Conservation (phyloP, 805 yeast species). For the Cyberlindnera maritima region DNA sequence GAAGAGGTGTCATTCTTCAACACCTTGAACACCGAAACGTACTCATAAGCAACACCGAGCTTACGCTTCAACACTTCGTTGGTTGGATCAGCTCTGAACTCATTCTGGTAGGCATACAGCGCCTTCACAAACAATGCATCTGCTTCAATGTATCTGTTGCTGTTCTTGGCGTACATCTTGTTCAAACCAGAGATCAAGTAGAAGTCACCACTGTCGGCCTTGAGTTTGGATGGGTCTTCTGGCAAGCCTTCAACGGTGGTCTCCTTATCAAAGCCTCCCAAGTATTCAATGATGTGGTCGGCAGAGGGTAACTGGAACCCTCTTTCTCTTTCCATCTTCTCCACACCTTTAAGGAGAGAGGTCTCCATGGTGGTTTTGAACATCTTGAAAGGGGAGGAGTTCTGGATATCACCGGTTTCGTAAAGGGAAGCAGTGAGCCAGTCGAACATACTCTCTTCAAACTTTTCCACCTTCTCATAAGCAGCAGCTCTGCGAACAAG, state of each 20-base stretch:
- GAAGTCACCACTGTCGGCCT: conserved; percentile 56
- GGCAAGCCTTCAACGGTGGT: conserved; percentile 43
- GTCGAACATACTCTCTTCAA: conserved; percentile 85
- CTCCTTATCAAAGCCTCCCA: conserved; percentile 76
- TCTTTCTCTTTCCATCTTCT: conserved; percentile 45
- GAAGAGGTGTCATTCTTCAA: conserved; percentile 67
- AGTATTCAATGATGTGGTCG: conserved; percentile 79
- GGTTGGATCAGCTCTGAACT: conserved; percentile 22
- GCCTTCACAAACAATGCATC: conserved; percentile 53
- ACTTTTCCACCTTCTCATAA: conserved; percentile 75
- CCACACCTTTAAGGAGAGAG: conserved; percentile 68
- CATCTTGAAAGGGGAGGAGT: conserved; percentile 39
- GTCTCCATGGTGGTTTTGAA: conserved; percentile 76
- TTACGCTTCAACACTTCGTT: conserved; percentile 34
- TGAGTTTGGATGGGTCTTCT: conserved; percentile 10
- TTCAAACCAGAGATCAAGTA: conserved; percentile 64
- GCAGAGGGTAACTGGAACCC: conserved; percentile 70
- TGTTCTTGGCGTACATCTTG: conserved; percentile 44
- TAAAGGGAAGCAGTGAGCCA: conserved; percentile 83
- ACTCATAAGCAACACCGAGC: conserved; percentile 76
- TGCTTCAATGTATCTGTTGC: conserved; percentile 36
- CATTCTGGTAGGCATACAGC: conserved; percentile 39
- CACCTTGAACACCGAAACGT: conserved; percentile 78
- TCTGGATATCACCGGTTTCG: conserved; percentile 39
- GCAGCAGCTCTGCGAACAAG: conserved; percentile 91